Percentiles rank a stretch among this genome's conserved stretches.
These are phyloP conservation scores for Pseudomassariella vexata DNA, from an alignment of 2,329 filamentous ascomycete species.

Conservation along the genomic window DNA sequence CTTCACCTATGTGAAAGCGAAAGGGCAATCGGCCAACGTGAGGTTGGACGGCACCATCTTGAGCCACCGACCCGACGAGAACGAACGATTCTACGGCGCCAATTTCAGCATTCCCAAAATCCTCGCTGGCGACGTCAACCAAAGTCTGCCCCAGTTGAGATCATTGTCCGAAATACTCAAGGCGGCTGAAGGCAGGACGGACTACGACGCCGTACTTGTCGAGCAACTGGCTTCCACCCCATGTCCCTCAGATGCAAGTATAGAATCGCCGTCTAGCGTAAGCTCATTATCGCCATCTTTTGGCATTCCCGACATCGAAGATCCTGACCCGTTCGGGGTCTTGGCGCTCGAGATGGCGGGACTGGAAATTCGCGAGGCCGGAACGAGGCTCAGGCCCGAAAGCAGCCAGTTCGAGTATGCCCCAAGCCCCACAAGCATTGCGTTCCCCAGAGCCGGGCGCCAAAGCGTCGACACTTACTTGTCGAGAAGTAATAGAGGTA, in stretches of 20 bases:
- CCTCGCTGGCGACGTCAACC: conserved; percentile 49
- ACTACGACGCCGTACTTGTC: conserved; percentile 65
- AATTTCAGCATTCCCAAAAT: conserved; percentile 49
- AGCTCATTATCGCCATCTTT: conserved; percentile 48
- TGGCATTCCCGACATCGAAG: conserved; percentile 71
- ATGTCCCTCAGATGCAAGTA: conserved; percentile 68
- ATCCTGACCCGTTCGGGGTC: conserved; percentile 89
- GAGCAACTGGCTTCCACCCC: conserved; percentile 58
- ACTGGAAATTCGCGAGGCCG: conserved; percentile 85
- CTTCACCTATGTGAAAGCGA: conserved; percentile 53
- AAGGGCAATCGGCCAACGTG: conserved; percentile 48
- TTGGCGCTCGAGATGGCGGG: conserved; percentile 87
- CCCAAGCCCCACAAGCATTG: conserved; percentile 69
- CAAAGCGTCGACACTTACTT: conserved; percentile 64
- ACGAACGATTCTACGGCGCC: conserved; percentile 51
- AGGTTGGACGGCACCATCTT: conserved; percentile 52
- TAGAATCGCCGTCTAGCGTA: conserved; percentile 37
- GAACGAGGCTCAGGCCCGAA: conserved; percentile 64
- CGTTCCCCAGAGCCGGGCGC: conserved; percentile 52
- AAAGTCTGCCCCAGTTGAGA: conserved; percentile 47
- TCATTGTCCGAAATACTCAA: conserved; percentile 77
- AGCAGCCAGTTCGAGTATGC: conserved; percentile 81
- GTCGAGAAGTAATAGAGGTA: conserved; percentile 60
- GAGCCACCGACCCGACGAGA: conserved; percentile 52
- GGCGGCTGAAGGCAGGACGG: conserved; percentile 75